phyloP scores from a whole-genome alignment of 371 early-diverging fungal genomes.

The Actinomucor elegans region DNA sequence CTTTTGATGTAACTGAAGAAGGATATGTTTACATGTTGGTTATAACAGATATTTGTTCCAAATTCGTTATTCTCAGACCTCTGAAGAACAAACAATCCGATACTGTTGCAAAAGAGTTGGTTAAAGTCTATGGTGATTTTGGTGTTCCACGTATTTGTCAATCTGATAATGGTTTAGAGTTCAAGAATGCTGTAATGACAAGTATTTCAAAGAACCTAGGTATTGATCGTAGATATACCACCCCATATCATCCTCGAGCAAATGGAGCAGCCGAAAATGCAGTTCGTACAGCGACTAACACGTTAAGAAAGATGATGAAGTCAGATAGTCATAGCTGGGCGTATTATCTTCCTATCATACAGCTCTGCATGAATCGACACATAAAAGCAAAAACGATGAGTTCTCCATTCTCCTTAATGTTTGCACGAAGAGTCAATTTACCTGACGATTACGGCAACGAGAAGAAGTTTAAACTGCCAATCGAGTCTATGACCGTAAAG shows the following conservation, averaged over 20 bases:
- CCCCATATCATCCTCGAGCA: conserved; percentile 21
- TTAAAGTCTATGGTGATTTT: not conserved
- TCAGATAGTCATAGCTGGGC: conserved; percentile 21
- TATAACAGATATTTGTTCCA: conserved; percentile 22
- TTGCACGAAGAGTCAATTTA: conserved; percentile 8
- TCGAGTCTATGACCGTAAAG: not conserved
- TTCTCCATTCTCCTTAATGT: conserved; percentile 19
- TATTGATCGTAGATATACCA: conserved; percentile 17
- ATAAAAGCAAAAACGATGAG: not conserved
- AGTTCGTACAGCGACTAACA: conserved; percentile 13
- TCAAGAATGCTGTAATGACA: conserved; percentile 10
- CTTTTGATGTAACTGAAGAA: not conserved
- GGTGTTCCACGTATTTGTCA: not conserved
- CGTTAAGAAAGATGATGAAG: conserved; percentile 14
- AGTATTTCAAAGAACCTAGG: not conserved
- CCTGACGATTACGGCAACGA: conserved; percentile 3
- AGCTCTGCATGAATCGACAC: conserved; percentile 11
- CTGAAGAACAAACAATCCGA: conserved; percentile 18
- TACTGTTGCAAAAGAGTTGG: not conserved
- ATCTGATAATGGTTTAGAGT: conserved; percentile 33
- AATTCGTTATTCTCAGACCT: conserved; percentile 21
- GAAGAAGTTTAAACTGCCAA: not conserved
- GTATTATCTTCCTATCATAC: conserved; percentile 17
- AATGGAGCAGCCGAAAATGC: conserved; percentile 32
- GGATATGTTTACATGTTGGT: conserved; percentile 21